A percentile compares a stretch with the other conserved stretches of the same genome.
phyloP scores from a whole-genome alignment of 306 rosid genomes.

The Malus fusca region DNA sequence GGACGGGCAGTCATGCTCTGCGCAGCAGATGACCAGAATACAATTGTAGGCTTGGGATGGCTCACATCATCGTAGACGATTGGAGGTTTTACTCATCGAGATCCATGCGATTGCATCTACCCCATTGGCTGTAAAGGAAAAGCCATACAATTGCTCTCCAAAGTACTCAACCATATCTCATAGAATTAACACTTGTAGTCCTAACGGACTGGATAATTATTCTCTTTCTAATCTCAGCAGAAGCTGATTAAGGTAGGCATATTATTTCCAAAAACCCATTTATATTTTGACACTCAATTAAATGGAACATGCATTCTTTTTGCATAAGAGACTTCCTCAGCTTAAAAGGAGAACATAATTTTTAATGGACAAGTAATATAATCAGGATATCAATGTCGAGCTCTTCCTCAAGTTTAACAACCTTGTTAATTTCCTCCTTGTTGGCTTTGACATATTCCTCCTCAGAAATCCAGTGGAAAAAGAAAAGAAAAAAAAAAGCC shows the following conservation, averaged over 20 bases:
- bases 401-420: slow-evolving; percentile 76
- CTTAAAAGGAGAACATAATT: no score
- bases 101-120: slow-evolving; percentile 96
- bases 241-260: background rate
- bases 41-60: slow-evolving; percentile 85
- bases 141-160: slow-evolving; percentile 73
- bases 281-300: background rate
- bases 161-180: slow-evolving; percentile 90
- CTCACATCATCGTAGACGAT: slow-evolving; percentile 93
- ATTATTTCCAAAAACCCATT: background rate
- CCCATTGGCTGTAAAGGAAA: slow-evolving; percentile 80
- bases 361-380: no score
- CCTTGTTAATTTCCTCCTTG: slow-evolving; percentile 64
- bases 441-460: slow-evolving; percentile 65
- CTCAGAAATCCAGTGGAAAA: slow-evolving; percentile 58
- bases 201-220: background rate
- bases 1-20: slow-evolving; percentile 51
- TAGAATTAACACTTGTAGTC: no score
- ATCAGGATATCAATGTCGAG: slow-evolving; percentile 79
- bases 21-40: slow-evolving; percentile 40
- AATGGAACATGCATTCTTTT: no score
- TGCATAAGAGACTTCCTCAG: no score
- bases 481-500: no score
- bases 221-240: background rate
- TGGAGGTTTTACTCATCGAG: slow-evolving; percentile 94